Percentiles rank a stretch among this genome's conserved stretches.
phyloP scores from a whole-genome alignment of 1,139 yeast species.

The Pneumocystis jirovecii region DNA sequence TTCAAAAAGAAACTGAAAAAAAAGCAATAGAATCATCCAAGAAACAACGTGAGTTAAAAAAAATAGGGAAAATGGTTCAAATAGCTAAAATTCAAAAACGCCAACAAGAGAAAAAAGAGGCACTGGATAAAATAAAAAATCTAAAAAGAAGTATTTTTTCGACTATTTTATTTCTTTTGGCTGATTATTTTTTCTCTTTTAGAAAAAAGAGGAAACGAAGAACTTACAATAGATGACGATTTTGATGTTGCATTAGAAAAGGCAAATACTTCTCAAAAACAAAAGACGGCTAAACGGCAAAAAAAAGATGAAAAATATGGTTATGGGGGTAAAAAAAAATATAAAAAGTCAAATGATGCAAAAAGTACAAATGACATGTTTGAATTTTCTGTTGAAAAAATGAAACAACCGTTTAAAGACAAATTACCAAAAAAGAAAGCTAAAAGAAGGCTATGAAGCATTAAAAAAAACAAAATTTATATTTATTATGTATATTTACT shows the following conservation, averaged over 20 bases:
- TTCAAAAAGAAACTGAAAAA: constrained; percentile 77
- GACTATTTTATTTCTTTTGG: background rate
- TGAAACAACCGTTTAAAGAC: constrained; percentile 23
- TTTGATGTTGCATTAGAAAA: constrained; percentile 72
- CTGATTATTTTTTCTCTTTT: background rate
- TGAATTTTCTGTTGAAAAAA: constrained; percentile 44
- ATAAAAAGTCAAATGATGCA: constrained; percentile 58
- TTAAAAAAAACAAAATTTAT: background rate
- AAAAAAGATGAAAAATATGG: constrained; percentile 62
- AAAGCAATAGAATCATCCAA: constrained; percentile 88
- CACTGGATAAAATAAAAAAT: constrained; percentile 76
- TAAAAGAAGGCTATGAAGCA: background rate
- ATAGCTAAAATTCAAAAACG: constrained; percentile 85
- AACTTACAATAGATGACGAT: constrained; percentile 38
- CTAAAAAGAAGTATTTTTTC: constrained; percentile 50
- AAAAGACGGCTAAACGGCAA: constrained; percentile 35
- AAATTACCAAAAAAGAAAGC: background rate
- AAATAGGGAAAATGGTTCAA: constrained; percentile 95
- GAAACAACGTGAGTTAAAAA: constrained; percentile 86
- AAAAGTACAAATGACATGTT: constrained; percentile 56
- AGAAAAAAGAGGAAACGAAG: constrained; percentile 46
- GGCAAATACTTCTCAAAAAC: constrained; percentile 42
- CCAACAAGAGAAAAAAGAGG: constrained; percentile 83
- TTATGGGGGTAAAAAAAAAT: constrained; percentile 64
- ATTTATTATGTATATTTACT: background rate